Percentiles rank a stretch among this genome's conserved stretches.
Conservation (phyloP, 2,329 filamentous ascomycete species). For the Sphaerulina vaccinii region DNA sequence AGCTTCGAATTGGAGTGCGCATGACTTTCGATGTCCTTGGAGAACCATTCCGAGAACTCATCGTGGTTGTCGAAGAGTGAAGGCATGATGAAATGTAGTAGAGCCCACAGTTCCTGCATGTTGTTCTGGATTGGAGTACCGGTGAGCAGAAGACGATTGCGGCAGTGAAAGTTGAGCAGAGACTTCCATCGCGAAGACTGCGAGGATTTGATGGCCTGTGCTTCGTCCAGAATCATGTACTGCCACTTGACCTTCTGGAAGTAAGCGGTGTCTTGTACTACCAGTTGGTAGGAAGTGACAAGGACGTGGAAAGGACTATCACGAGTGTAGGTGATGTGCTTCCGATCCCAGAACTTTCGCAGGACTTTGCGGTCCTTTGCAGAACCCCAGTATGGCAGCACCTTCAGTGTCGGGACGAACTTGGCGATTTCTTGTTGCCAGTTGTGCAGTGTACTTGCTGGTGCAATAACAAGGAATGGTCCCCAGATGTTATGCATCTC, state of each 20-base stretch:
- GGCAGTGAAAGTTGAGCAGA: constrained; percentile 87
- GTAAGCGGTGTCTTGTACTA: constrained; percentile 92
- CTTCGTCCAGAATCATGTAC: constrained; percentile 99
- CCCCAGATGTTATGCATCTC: constrained; percentile 99
- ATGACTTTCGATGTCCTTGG: constrained; percentile 95
- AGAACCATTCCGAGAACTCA: constrained; percentile 92
- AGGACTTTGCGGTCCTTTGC: constrained; percentile 92
- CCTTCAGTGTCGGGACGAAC: constrained; percentile 93
- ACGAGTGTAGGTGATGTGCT: constrained; percentile 91
- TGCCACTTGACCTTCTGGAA: constrained; percentile 99
- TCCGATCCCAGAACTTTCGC: constrained; percentile 98
- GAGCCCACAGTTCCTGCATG: constrained; percentile 98
- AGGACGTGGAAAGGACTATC: constrained; percentile 95
- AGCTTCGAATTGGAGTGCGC: constrained; percentile 99
- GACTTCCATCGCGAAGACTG: constrained; percentile 97
- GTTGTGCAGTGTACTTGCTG: constrained; percentile 94
- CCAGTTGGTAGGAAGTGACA: constrained; percentile 94
- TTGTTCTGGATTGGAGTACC: constrained; percentile 99
- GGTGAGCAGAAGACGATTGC: constrained; percentile 88
- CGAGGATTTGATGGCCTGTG: constrained; percentile 98
- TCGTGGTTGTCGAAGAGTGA: constrained; percentile 93
- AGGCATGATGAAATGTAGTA: constrained; percentile 99
- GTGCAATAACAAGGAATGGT: constrained; percentile 93
- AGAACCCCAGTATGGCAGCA: constrained; percentile 95
- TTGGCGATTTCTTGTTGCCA: constrained; percentile 98